phyloP scores from a whole-genome alignment of 1,139 yeast species.

The Tardiomyces depauwii region DNA sequence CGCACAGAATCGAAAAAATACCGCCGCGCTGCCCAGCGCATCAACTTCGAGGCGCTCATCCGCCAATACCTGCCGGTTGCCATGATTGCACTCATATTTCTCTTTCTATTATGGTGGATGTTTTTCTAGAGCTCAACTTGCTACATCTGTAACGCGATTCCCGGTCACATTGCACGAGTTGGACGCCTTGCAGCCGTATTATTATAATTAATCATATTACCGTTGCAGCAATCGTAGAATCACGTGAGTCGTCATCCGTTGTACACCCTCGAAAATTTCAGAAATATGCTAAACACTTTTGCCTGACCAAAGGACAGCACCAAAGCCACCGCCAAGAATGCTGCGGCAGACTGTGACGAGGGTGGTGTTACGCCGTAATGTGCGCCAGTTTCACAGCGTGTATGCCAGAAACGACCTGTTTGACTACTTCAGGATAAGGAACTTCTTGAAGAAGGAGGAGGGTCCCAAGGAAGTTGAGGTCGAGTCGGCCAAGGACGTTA shows the following conservation, averaged over 20 bases:
- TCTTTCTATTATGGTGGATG: constrained; percentile 70
- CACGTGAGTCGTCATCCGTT: no score
- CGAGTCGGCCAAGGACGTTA: constrained; percentile 14
- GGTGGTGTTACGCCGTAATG: not conserved
- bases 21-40: constrained; percentile 79
- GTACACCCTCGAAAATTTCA: no score
- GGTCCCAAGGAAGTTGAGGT: not conserved
- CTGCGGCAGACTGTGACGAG: not conserved
- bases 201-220: no score
- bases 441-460: not conserved
- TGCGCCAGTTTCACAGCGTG: not conserved
- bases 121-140: not conserved
- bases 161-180: no score
- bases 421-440: not conserved
- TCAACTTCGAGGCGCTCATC: constrained; percentile 79
- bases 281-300: no score
- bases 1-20: constrained; percentile 80
- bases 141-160: no score
- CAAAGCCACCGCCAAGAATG: not conserved
- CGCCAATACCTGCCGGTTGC: constrained; percentile 84
- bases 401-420: not conserved
- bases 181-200: no score
- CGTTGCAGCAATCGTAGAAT: no score
- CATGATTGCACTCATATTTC: constrained; percentile 57
- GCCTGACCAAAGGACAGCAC: no score